Base-by-base conservation (phyloP, 2,329 filamentous ascomycete species). In the Colletotrichum orchidophilum region DNA sequence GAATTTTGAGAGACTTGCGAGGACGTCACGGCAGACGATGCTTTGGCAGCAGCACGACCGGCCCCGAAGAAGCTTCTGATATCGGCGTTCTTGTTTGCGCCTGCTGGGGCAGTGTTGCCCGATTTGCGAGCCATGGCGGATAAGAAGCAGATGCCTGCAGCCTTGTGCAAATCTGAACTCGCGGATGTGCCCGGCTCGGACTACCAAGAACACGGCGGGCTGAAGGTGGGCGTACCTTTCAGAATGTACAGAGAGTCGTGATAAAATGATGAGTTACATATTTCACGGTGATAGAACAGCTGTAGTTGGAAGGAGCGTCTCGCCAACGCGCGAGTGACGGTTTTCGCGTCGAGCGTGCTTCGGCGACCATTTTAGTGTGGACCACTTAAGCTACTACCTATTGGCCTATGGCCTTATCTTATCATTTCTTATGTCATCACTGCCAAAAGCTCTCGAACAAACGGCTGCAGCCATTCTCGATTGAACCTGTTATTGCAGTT, bases 21-120 rank as follows among this genome's bases (percentile, higher is more conserved):
- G 6, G 64, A 68, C 9, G 24, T 55, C 29, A 63, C 31, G 26
- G 26, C n/a, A 29, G 53, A 18, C 13, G 31, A 26, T 18, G 42
- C n/a, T 15, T 33, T 59, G 27, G 53, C 69, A 9, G 53, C 54
- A 35, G 69, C 26, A 21, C 29, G 21, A 15, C 31, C n/a, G 24
- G 52, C 42, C 12, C 31, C 58, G 42, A 71, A 71, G 33, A 71
- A 69, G 18, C 31, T 54, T n/a, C 69, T 71, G 29, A 71, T 71
- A 63, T 71, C 69, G 33, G 58, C 52, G 46, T 55, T 68, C 27
- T 33, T 31, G 42, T 54, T 68, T 52, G 59, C 53, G 63, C 50
- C 57, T 35, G 52, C 52, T 33, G 63, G 58, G 58, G 29, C 46
- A 33, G 53, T 49, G 52, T 59, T 63, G 53, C 58, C 59, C 21